Evolutionary conservation across 164 flowering plant species (phyloP).

Genomic region (Nymphaea colorata): DNA sequence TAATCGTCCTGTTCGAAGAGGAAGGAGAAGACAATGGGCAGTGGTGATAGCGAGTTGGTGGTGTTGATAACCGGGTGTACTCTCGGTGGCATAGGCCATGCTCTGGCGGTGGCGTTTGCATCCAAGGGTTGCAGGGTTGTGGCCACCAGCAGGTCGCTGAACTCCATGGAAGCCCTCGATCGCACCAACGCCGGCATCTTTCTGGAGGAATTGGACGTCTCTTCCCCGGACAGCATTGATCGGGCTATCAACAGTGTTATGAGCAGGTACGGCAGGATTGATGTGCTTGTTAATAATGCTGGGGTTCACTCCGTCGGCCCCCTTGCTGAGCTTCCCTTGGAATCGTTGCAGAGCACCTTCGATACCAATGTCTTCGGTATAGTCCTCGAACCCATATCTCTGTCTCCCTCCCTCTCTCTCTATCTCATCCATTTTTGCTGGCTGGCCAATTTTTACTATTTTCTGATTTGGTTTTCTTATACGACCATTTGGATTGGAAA

Average conservation of each 20-base stretch:
- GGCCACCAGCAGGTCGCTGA: conserved; percentile 54
- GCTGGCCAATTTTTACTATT: no score
- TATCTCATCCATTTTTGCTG: background rate
- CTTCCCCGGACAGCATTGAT: conserved; percentile 52
- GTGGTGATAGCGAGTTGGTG: conserved; percentile 16
- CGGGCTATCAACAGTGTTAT: conserved; percentile 28
- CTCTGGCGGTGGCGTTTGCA: conserved; percentile 68
- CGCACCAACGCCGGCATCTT: conserved; percentile 32
- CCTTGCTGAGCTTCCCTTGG: conserved; percentile 69
- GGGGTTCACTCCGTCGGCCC: conserved; percentile 87
- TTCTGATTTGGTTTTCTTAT: no score
- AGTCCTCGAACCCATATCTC: conserved; percentile 1
- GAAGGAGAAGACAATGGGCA: background rate
- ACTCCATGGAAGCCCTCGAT: conserved; percentile 45
- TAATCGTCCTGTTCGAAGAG: no score
- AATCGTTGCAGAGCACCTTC: conserved; percentile 44
- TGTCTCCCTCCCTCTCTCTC: background rate
- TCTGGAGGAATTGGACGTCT: conserved; percentile 61
- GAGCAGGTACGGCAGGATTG: conserved; percentile 55
- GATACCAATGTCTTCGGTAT: conserved; percentile 77
- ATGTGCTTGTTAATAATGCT: conserved; percentile 82
- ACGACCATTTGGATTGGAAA: no score
- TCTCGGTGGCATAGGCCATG: conserved; percentile 78
- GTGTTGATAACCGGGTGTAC: conserved; percentile 85
- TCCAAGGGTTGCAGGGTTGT: conserved; percentile 53